A percentile compares a stretch with the other conserved stretches of the same genome.
phyloP scores from a whole-genome alignment of 169 alveolate genomes.

The Plasmodium knowlesi region DNA sequence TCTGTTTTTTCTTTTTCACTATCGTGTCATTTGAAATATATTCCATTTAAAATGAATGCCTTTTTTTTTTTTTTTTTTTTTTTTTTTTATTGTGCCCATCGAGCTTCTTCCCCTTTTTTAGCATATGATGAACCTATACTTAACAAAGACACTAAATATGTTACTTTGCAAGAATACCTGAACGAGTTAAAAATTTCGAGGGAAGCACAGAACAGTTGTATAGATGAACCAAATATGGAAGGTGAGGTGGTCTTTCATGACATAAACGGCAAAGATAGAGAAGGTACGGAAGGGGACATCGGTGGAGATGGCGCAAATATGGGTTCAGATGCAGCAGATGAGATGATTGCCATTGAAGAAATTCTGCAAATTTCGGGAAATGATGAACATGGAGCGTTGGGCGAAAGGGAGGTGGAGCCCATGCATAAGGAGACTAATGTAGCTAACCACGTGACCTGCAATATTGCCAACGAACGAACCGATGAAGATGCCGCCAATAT shows the following conservation, averaged over 20 bases:
- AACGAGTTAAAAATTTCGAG: slow-evolving; percentile 12
- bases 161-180: slow-evolving; percentile 40
- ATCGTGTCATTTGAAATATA: not conserved
- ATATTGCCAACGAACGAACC: not conserved
- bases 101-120: slow-evolving; percentile 8
- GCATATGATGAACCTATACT: slow-evolving; percentile 20
- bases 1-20: not conserved
- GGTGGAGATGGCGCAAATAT: slow-evolving; percentile 2
- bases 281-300: not conserved
- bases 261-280: not conserved
- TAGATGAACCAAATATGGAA: not conserved
- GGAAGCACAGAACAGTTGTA: slow-evolving; percentile 3
- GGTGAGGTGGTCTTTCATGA: slow-evolving; percentile 15
- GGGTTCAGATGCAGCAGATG: not conserved
- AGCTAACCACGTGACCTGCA: not conserved
- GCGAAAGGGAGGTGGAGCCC: not conserved
- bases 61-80: not conserved
- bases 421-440: not conserved
- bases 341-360: not conserved
- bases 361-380: not conserved
- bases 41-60: not conserved
- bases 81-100: not conserved
- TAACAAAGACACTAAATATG: slow-evolving; percentile 11
- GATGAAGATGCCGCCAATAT: not conserved
- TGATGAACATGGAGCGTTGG: not conserved